Conservation (phyloP, 176 grass and related monocot species). For the Phoenix dactylifera region DNA sequence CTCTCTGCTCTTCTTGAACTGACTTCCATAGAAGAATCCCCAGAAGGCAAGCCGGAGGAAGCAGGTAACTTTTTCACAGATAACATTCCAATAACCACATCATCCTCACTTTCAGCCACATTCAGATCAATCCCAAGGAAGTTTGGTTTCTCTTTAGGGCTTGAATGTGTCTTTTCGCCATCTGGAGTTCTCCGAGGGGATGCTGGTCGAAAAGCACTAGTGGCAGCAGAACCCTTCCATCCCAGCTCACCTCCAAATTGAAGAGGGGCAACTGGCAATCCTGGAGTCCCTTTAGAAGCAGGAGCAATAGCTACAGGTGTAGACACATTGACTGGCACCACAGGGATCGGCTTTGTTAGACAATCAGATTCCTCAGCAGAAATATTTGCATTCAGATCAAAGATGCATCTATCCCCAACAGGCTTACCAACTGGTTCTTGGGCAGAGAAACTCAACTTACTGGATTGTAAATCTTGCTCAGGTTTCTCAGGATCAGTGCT, state of each 20-base stretch:
- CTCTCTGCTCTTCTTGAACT: constrained; percentile 9
- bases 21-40: constrained; percentile 30
- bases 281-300: constrained; percentile 42
- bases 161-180: constrained; percentile 24
- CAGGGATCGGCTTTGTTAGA: constrained; percentile 12
- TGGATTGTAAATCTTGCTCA: constrained; percentile 9
- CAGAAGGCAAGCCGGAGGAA: constrained; percentile 20
- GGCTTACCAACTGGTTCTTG: constrained; percentile 10
- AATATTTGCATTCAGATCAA: constrained; percentile 57
- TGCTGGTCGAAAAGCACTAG: constrained; percentile 63
- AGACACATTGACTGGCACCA: constrained; percentile 38
- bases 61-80: constrained; percentile 22
- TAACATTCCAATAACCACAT: constrained; percentile 22
- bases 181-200: constrained; percentile 30
- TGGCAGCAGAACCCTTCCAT: constrained; percentile 79
- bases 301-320: constrained; percentile 50
- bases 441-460: neutral
- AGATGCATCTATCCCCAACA: constrained; percentile 16
- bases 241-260: constrained; percentile 46
- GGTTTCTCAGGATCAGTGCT: constrained; percentile 34
- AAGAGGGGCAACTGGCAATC: constrained; percentile 37
- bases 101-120: constrained; percentile 37
- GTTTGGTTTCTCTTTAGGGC: constrained; percentile 35
- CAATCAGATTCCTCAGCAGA: constrained; percentile 28
- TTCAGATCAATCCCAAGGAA: constrained; percentile 43